Percentiles rank a stretch among this genome's conserved stretches.
phyloP scores from a whole-genome alignment of 768 basidiomycete species.

The Kwoniella botswanensis region DNA sequence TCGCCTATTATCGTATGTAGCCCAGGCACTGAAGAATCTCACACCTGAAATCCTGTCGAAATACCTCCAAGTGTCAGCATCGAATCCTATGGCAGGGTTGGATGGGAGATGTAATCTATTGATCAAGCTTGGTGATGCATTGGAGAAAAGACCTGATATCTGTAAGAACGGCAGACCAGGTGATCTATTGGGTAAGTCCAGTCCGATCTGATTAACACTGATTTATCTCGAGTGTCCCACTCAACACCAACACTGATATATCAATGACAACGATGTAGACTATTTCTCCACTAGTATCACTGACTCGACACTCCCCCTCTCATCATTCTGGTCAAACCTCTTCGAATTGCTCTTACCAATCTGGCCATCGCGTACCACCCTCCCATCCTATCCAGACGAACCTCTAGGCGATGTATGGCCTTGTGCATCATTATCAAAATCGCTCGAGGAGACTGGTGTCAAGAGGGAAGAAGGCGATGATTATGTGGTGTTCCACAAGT shows the following conservation, averaged over 20 bases:
- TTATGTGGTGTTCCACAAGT: constrained; percentile 92
- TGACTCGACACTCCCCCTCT: constrained; percentile 66
- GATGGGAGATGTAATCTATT: constrained; percentile 83
- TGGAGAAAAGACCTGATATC: constrained; percentile 68
- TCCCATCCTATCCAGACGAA: constrained; percentile 64
- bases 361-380: constrained; percentile 78
- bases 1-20: constrained; percentile 59
- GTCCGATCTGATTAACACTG: no score
- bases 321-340: constrained; percentile 79
- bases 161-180: constrained; percentile 79
- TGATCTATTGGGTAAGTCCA: constrained; percentile 71
- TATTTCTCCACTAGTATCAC: constrained; percentile 25
- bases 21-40: constrained; percentile 70
- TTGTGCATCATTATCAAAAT: constrained; percentile 64
- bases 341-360: constrained; percentile 82
- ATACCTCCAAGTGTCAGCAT: constrained; percentile 75
- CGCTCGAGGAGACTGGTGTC: constrained; percentile 30
- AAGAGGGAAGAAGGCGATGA: constrained; percentile 65
- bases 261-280: background rate
- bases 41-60: constrained; percentile 67
- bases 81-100: constrained; percentile 88
- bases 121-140: constrained; percentile 72
- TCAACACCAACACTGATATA: no score
- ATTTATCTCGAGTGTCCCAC: no score
- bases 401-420: constrained; percentile 94